A percentile compares a stretch with the other conserved stretches of the same genome.
phyloP scores from a whole-genome alignment of 2,329 filamentous ascomycete species.

The Talaromyces pinophilus region DNA sequence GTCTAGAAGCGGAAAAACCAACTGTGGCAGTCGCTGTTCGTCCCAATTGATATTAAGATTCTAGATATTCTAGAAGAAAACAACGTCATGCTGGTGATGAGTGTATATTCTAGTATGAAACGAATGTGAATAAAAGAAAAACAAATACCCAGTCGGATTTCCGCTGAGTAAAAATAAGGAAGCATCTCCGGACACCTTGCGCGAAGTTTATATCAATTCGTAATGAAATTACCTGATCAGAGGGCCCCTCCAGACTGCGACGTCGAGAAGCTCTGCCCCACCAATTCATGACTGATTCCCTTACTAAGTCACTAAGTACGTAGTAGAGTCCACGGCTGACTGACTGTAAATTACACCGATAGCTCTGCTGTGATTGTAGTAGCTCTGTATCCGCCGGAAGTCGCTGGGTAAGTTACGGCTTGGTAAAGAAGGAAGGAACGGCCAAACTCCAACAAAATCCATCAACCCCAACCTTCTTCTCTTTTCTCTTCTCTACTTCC shows the following conservation, averaged over 20 bases:
- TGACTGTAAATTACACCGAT: not conserved
- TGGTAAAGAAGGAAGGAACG: slow-evolving; percentile 2
- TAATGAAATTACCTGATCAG: slow-evolving; percentile 8
- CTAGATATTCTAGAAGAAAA: not conserved
- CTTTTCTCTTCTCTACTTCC: not conserved
- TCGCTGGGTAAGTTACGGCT: slow-evolving; percentile 19
- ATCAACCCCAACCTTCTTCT: slow-evolving; percentile 12
- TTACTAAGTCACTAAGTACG: slow-evolving; percentile 4
- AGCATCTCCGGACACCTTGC: not conserved
- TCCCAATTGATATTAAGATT: not conserved
- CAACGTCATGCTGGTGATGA: not conserved
- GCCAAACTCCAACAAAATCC: slow-evolving; percentile 7
- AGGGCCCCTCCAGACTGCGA: slow-evolving; percentile 3
- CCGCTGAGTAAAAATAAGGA: not conserved
- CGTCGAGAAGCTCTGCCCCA: slow-evolving; percentile 16
- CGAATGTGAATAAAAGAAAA: not conserved
- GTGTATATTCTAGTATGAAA: too few species aligned
- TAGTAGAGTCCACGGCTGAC: not conserved
- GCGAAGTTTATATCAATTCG: not conserved
- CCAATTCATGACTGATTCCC: slow-evolving; percentile 16
- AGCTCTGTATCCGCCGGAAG: slow-evolving; percentile 21
- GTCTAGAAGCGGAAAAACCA: not conserved
- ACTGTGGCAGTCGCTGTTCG: not conserved
- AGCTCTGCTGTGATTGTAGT: not conserved
- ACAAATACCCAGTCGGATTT: not conserved